Evolutionary conservation across 345 rosid genomes (phyloP).

Genomic region (Populus euphratica): DNA sequence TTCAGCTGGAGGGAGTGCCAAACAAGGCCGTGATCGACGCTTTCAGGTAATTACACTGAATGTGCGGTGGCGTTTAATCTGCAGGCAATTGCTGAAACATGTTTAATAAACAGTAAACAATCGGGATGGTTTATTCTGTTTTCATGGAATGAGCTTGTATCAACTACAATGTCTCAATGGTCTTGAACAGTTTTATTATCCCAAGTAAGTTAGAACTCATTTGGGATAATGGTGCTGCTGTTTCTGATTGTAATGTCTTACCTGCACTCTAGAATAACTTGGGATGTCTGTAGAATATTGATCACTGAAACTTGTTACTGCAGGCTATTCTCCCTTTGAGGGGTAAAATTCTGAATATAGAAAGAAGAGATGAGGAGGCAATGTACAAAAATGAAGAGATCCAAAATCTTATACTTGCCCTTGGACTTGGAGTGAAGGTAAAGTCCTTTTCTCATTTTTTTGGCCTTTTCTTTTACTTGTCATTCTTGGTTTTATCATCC

Average conservation of each 20-base stretch:
- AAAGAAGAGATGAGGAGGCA: slow-evolving; percentile 94
- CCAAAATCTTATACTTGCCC: slow-evolving; percentile 88
- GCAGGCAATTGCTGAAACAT: slow-evolving; percentile 4
- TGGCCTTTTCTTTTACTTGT: not conserved
- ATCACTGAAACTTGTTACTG: slow-evolving; percentile 11
- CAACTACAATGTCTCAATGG: not conserved
- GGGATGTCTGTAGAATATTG: not conserved
- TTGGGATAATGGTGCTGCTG: not conserved
- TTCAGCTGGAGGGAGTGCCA: slow-evolving; percentile 99
- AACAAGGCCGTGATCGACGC: slow-evolving; percentile 97
- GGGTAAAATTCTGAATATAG: slow-evolving; percentile 93
- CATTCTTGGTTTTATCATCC: not conserved
- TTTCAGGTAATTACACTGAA: slow-evolving; percentile 64
- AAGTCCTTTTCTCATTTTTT: slow-evolving; percentile 3
- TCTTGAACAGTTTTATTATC: not conserved
- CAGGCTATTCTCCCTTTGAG: slow-evolving; percentile 98
- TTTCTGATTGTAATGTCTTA: not conserved
- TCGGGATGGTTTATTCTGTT: not conserved
- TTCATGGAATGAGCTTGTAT: not conserved
- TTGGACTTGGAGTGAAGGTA: slow-evolving; percentile 98
- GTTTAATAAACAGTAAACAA: not conserved
- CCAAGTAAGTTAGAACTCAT: not conserved
- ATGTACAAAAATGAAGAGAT: slow-evolving; percentile 98
- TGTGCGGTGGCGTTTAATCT: not conserved
- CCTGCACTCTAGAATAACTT: not conserved